Percentiles rank a stretch among this genome's conserved stretches.
Evolutionary conservation across 805 yeast species (phyloP).

Genomic region (Millerago galiae): DNA sequence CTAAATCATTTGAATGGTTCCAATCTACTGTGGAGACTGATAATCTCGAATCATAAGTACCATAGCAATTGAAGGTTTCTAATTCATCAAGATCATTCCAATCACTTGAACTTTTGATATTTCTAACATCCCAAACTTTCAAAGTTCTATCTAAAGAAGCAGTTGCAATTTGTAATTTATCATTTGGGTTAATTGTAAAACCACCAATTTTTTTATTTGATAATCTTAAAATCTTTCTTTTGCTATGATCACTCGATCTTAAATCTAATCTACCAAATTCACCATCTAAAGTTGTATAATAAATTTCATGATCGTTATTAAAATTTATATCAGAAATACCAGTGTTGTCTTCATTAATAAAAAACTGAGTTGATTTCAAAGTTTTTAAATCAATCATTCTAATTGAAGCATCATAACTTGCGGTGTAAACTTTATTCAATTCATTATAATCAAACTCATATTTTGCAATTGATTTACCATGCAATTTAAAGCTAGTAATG

Average conservation of each 20-base stretch:
- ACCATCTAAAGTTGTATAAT: conserved; percentile 75
- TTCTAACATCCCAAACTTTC: conserved; percentile 82
- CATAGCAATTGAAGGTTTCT: conserved; percentile 32
- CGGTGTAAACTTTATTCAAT: conserved; percentile 53
- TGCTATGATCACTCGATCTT: conserved; percentile 38
- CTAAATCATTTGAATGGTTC: conserved; percentile 55
- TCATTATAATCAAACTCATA: conserved; percentile 46
- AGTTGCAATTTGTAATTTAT: conserved; percentile 64
- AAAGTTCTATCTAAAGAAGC: conserved; percentile 85
- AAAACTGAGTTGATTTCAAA: conserved; percentile 52
- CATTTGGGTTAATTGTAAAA: conserved; percentile 68
- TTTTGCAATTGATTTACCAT: conserved; percentile 66
- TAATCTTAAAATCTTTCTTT: conserved; percentile 35
- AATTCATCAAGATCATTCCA: conserved; percentile 55
- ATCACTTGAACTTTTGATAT: conserved; percentile 30
- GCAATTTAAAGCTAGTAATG: conserved; percentile 63
- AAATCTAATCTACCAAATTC: conserved; percentile 70
- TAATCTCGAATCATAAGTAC: conserved; percentile 64
- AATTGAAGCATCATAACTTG: conserved; percentile 86
- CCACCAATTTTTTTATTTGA: conserved; percentile 94
- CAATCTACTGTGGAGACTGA: conserved; percentile 82
- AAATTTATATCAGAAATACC: conserved; percentile 76
- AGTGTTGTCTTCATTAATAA: conserved; percentile 47
- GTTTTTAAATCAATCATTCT: conserved; percentile 63
- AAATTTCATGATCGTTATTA: conserved; percentile 51